Base-by-base conservation (phyloP, 768 basidiomycete genomes). In the Mycena epipterygia region DNA sequence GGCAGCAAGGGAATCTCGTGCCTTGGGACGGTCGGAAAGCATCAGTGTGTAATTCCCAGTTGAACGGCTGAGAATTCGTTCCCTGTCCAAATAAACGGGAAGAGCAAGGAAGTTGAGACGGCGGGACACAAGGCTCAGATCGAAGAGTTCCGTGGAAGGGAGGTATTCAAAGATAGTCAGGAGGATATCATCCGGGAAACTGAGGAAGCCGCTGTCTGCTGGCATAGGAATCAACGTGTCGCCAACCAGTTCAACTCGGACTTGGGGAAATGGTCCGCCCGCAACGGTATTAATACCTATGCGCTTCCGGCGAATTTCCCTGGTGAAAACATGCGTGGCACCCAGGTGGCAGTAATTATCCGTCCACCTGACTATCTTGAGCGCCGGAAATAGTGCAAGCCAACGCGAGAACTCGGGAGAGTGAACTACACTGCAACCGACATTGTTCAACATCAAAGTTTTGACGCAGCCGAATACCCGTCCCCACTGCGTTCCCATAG, bases 111-210 rank as follows among this genome's bases (percentile, higher is more conserved):
- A 63, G 30, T 63, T 63, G 8, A 63, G 30, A 16, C 61, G 61
- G 6, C 61, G 61, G 16, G 32, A 63, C 44, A 63, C 48, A 21
- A 63, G 61, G 21, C 44, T 39, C 11, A 63, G 23, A 39, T 63
- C 48, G 48, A 63, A 63, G 27, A 63, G 33, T 11, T 51, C 61
- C 6, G 49, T 27, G 3, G 61, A 30, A n/a, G n/a, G n/a, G 30
- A 63, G 61, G 21, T 33, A 49, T 32, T 63, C 61, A 33, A 63
- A 37, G 21, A 63, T 49, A 23, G 61, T 17, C 5, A 51, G 39
- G 48, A 63, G 6, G 30, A 63, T 49, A 23, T 63, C 61, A 33
- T 63, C 61, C 9, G 61, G 61, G 33, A 63, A 17, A 39, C 42
- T 29, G 21, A 30, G 44, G 44, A 46, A 23, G 21, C 21, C n/a